Conservation (phyloP, 352 stramenopile species). For the Phytophthora citricola region DNA sequence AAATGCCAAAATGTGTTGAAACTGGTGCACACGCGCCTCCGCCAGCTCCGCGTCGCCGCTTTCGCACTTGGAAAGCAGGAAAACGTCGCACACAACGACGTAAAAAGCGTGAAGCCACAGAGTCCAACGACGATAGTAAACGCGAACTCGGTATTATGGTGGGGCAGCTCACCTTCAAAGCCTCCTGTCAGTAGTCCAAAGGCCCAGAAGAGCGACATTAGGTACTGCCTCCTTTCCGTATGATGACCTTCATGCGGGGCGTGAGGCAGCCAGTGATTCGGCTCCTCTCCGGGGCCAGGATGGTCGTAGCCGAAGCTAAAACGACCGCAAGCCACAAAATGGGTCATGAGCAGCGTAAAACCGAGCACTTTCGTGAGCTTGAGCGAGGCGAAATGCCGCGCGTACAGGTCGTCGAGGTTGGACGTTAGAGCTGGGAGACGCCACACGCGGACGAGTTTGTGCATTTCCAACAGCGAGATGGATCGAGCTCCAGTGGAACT, state of each 20-base stretch:
- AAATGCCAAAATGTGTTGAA: conserved; percentile 72
- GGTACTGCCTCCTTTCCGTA: conserved; percentile 37
- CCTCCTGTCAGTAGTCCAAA: conserved; percentile 66
- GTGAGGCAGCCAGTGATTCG: conserved; percentile 60
- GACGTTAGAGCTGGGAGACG: conserved; percentile 58
- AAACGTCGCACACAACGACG: conserved; percentile 79
- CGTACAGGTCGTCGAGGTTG: conserved; percentile 73
- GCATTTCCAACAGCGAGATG: conserved; percentile 49
- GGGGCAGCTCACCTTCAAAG: conserved; percentile 68
- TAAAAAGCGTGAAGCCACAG: conserved; percentile 73
- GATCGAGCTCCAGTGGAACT: conserved; percentile 12
- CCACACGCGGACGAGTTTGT: conserved; percentile 63
- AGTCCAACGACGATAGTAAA: conserved; percentile 68
- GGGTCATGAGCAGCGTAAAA: conserved; percentile 54
- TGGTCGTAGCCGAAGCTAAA: conserved; percentile 59
- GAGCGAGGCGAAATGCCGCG: conserved; percentile 59
- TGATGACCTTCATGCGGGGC: conserved; percentile 19
- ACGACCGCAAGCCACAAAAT: conserved; percentile 61
- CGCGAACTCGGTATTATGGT: conserved; percentile 54
- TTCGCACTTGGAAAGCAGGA: conserved; percentile 79
- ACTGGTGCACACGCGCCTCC: conserved; percentile 71
- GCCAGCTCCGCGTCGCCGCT: conserved; percentile 55
- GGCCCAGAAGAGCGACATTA: conserved; percentile 72
- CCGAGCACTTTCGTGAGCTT: conserved; percentile 68
- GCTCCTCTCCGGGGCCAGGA: conserved; percentile 20